Percentiles rank a stretch among this genome's conserved stretches.
Evolutionary conservation across 768 basidiomycete species (phyloP).

Genomic region (Coprinellus micaceus): DNA sequence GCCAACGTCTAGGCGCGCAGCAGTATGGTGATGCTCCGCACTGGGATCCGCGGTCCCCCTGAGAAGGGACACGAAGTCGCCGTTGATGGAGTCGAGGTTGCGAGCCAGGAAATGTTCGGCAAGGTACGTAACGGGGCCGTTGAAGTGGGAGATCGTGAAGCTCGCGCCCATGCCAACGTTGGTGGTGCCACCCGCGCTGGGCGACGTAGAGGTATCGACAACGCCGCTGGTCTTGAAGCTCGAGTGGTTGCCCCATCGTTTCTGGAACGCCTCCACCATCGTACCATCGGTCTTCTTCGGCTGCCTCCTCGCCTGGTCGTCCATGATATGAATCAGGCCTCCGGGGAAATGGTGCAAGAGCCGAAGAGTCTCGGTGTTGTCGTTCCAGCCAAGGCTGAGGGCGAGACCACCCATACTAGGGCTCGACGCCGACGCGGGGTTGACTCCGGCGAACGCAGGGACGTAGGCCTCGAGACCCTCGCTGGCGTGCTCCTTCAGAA

Average conservation of each 20-base stretch:
- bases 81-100: conserved; percentile 85
- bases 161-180: conserved; percentile 68
- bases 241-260: conserved; percentile 91
- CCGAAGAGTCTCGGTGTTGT: conserved; percentile 87
- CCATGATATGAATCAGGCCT: conserved; percentile 95
- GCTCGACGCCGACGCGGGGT: neutral
- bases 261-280: conserved; percentile 92
- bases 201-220: conserved; percentile 1
- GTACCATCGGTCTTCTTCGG: conserved; percentile 90
- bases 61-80: conserved; percentile 88
- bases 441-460: neutral
- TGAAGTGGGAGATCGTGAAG: conserved; percentile 91
- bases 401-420: neutral
- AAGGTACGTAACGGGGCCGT: conserved; percentile 88
- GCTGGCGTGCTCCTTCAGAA: conserved; percentile 71
- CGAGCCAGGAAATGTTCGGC: conserved; percentile 85
- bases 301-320: conserved; percentile 84
- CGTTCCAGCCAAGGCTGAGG: conserved; percentile 34
- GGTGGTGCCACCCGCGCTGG: conserved; percentile 55
- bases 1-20: neutral
- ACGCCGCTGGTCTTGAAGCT: conserved; percentile 62
- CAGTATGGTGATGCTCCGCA: conserved; percentile 1
- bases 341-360: conserved; percentile 84
- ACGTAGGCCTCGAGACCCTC: conserved; percentile 63
- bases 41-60: conserved; percentile 54